Percentiles rank a stretch among this genome's conserved stretches.
Conservation (phyloP, 75 land plant species). For the Gnetum montanum region DNA sequence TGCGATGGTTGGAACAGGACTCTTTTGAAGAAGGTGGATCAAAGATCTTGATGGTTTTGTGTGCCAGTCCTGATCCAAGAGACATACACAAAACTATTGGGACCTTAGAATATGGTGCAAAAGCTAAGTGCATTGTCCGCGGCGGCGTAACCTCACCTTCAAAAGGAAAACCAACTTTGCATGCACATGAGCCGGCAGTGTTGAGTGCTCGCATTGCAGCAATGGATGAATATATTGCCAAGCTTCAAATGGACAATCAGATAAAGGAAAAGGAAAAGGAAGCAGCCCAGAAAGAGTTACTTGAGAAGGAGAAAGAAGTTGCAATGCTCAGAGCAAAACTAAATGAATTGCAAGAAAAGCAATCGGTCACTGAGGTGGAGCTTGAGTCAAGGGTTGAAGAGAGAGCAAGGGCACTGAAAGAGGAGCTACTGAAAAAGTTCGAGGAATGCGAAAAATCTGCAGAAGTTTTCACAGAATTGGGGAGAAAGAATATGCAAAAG, state of each 20-base stretch:
- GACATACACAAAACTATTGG: slow-evolving; percentile 81
- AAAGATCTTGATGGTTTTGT: slow-evolving; percentile 78
- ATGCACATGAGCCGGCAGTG: slow-evolving; percentile 26
- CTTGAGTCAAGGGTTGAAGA: slow-evolving; percentile 43
- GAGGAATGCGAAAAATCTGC: slow-evolving; percentile 37
- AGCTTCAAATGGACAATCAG: slow-evolving; percentile 70
- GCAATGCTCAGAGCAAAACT: slow-evolving; percentile 41
- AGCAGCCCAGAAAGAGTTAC: slow-evolving; percentile 36
- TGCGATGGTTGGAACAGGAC: no score
- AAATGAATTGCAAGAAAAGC: slow-evolving; percentile 28
- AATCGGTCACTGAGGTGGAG: slow-evolving; percentile 20
- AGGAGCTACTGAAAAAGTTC: slow-evolving; percentile 33
- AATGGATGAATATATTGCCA: slow-evolving; percentile 72
- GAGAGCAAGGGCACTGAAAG: slow-evolving; percentile 23
- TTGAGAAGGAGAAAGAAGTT: slow-evolving; percentile 65
- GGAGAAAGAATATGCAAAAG: slow-evolving; percentile 60
- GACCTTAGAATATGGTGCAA: slow-evolving; percentile 88
- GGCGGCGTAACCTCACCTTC: slow-evolving; percentile 47
- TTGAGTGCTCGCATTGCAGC: slow-evolving; percentile 65
- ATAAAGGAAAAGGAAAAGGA: slow-evolving; percentile 56
- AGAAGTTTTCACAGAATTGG: slow-evolving; percentile 31
- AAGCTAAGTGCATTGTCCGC: slow-evolving; percentile 88
- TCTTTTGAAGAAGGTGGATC: slow-evolving; percentile 84
- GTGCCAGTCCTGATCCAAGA: slow-evolving; percentile 87
- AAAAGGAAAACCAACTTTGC: slow-evolving; percentile 23